Percentiles rank a stretch among this genome's conserved stretches.
Conservation (phyloP, 169 alveolate species). For the Babesia ovis region DNA sequence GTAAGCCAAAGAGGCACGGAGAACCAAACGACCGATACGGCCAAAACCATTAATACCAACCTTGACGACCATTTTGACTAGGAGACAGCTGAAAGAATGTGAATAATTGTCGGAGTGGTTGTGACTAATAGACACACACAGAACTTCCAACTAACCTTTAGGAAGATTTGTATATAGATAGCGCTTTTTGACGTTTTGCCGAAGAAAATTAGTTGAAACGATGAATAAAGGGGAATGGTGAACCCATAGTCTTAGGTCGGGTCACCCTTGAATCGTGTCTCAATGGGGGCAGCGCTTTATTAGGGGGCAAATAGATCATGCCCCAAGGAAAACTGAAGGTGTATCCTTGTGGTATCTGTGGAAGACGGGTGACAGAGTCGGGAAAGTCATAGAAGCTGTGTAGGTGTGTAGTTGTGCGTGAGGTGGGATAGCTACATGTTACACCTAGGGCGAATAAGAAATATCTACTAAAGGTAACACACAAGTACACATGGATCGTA, state of each 20-base stretch:
- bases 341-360: no score
- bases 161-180: neutral
- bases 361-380: no score
- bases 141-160: neutral
- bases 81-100: neutral
- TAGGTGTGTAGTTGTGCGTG: no score
- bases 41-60: constrained; percentile 99
- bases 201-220: neutral
- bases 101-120: neutral
- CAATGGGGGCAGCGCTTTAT: neutral
- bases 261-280: neutral
- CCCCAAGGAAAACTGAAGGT: neutral
- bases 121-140: neutral
- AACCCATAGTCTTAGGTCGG: neutral
- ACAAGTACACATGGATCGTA: neutral
- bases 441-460: neutral
- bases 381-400: no score
- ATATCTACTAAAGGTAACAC: neutral
- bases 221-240: neutral
- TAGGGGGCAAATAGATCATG: neutral
- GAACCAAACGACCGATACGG: constrained; percentile 98
- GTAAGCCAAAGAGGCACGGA: constrained; percentile 88
- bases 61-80: constrained; percentile 84
- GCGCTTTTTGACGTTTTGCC: neutral
- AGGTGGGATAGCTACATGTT: no score